Conservation (phyloP, 2,329 filamentous ascomycete species). For the Arthrinium puccinioides region DNA sequence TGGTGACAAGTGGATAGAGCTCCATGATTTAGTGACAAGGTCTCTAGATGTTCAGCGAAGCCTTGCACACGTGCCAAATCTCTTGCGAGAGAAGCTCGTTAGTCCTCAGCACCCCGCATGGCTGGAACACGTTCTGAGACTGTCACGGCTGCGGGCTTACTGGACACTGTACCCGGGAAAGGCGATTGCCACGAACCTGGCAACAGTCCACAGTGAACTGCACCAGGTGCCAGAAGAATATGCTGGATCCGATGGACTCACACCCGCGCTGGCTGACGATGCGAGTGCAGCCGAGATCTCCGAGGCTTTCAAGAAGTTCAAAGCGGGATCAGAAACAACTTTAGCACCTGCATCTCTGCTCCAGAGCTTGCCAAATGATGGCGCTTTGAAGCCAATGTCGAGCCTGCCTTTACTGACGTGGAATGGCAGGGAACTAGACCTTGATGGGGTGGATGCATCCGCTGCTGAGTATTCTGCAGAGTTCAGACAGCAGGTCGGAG, state of each 20-base stretch:
- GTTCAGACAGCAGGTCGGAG: slow-evolving; percentile 62
- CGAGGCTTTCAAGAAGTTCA: slow-evolving; percentile 15
- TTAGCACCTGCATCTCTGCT: slow-evolving; percentile 40
- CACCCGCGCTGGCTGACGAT: slow-evolving; percentile 16
- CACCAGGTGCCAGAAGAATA: slow-evolving; percentile 67
- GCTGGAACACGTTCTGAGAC: slow-evolving; percentile 61
- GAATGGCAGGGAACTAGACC: slow-evolving; percentile 45
- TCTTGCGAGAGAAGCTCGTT: slow-evolving; percentile 41
- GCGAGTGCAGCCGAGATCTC: slow-evolving; percentile 17
- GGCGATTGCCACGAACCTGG: slow-evolving; percentile 45
- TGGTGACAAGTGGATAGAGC: slow-evolving; percentile 78
- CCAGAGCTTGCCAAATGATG: slow-evolving; percentile 37
- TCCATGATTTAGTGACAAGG: slow-evolving; percentile 71
- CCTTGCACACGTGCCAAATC: slow-evolving; percentile 26
- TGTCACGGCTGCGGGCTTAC: slow-evolving; percentile 72
- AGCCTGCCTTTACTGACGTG: slow-evolving; percentile 56
- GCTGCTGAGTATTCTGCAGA: slow-evolving; percentile 45
- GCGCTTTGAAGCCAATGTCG: slow-evolving; percentile 33
- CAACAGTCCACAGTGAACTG: slow-evolving; percentile 73
- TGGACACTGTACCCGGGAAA: slow-evolving; percentile 70
- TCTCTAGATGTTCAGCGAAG: slow-evolving; percentile 41
- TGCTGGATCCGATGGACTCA: slow-evolving; percentile 10
- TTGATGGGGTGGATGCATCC: slow-evolving; percentile 31
- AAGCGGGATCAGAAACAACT: slow-evolving; percentile 19
- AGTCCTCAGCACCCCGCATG: slow-evolving; percentile 22